Base-by-base conservation (phyloP, 176 grass and related monocot genomes). In the Zoysia pacifica region DNA sequence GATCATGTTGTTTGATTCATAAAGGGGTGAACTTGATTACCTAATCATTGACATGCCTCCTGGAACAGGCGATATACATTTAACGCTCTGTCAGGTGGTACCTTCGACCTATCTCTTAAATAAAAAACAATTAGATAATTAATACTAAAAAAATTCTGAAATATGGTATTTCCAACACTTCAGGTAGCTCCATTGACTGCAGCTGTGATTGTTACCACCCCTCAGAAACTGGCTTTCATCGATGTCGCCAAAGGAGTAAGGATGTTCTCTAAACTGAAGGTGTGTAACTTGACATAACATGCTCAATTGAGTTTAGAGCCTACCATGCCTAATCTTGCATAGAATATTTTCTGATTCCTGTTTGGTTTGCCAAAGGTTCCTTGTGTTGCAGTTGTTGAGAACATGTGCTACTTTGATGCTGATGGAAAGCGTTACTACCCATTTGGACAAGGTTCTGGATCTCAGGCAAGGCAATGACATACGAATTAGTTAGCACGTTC, bases 261-360 rank as follows among this genome's bases (percentile, higher is more conserved):
- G 51, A 98, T 98, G 95, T 98, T 98, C 74, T 97, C 94, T 75
- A 97, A 97, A 81, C 85, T 97, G n/a, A 97, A 97, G 94, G 94
- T 97, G 48, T 80, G 73, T 45, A 78, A 40, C 67, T 54, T 90
- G 55, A 46, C 54, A 80, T 28, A 56, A 42, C 20, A 12, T 36
- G 64, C 68, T 78, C 44, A 36, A 83, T 85, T 79, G 28, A 28
- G 28, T 28, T 62, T 2, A 65, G 71, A 53, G 4, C 56, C 14
- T 64, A 67, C 18, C 79, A 6, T 52, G 36, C 2, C 28, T 52
- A 51, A 55, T 67, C 2, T 38, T 64, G 4, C 52, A 64, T 78
- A 84, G 12, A 74, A 44, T 69, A 77, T 11, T 72, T 36, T 66
- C 18, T 69, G 9, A 18, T 40, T 70, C 51, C 40, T 86, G 12